phyloP scores from a whole-genome alignment of 1,284 basidiomycete species.

The Ustilago curta region DNA sequence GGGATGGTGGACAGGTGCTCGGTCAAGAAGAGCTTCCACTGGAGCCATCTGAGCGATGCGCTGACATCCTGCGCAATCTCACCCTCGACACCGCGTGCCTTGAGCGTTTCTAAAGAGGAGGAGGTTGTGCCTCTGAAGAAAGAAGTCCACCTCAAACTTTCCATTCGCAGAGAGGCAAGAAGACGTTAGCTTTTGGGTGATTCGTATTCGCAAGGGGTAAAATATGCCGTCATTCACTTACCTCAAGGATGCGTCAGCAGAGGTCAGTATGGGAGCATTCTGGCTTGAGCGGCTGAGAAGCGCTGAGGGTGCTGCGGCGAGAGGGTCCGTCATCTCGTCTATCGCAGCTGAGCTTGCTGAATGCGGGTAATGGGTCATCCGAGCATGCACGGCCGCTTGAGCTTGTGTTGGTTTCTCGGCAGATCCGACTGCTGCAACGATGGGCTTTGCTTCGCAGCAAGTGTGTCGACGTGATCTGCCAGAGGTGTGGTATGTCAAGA shows the following conservation, averaged over 20 bases:
- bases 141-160: slow-evolving; percentile 14
- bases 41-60: slow-evolving; percentile 47
- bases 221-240: no score
- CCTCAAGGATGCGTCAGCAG: slow-evolving; percentile 13
- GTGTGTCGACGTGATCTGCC: not conserved
- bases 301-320: slow-evolving; percentile 28
- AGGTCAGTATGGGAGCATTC: not conserved
- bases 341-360: not conserved
- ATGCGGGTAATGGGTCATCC: not conserved
- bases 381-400: not conserved
- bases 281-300: slow-evolving; percentile 7
- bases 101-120: slow-evolving; percentile 23
- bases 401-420: not conserved
- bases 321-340: slow-evolving; percentile 30
- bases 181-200: no score
- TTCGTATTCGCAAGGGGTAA: no score
- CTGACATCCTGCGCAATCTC: slow-evolving; percentile 16
- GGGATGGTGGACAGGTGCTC: slow-evolving; percentile 45
- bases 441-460: not conserved
- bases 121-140: slow-evolving; percentile 17
- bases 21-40: slow-evolving; percentile 50
- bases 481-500: not conserved
- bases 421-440: not conserved
- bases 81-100: slow-evolving; percentile 22
- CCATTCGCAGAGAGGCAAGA: no score